Conservation (phyloP, 345 rosid species). For the Eucalyptus victrix region DNA sequence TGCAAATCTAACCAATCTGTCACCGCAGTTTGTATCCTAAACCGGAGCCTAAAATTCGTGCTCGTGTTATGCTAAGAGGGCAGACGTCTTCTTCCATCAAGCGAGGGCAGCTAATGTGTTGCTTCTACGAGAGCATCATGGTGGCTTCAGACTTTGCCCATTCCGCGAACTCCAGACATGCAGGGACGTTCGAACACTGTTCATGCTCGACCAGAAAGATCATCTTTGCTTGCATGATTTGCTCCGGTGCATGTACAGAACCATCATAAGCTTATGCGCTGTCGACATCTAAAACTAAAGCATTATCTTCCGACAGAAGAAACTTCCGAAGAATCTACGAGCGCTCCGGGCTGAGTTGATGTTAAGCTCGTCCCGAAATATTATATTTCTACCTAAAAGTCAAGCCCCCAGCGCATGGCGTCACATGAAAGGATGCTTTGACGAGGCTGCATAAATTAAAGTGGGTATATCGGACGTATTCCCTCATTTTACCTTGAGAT, state of each 20-base stretch:
- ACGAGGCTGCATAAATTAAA: not conserved
- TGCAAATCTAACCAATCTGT: not conserved
- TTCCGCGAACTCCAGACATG: not conserved
- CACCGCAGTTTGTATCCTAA: not conserved
- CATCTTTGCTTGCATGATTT: not conserved
- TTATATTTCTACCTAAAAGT: not conserved
- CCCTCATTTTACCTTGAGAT: not conserved
- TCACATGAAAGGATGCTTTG: not conserved
- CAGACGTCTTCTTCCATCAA: not conserved
- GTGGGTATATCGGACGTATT: not conserved
- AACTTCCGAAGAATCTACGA: not conserved
- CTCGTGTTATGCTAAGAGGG: too few relatives aligned
- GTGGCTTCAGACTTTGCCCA: not conserved
- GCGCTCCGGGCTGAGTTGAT: not conserved
- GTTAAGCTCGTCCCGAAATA: not conserved
- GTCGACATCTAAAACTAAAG: not conserved
- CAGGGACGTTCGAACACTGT: not conserved
- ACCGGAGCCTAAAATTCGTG: not conserved
- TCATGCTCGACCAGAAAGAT: not conserved
- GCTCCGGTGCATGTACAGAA: not conserved
- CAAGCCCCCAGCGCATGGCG: not conserved
- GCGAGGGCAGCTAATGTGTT: not conserved
- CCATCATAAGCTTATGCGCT: not conserved
- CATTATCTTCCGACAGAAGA: not conserved
- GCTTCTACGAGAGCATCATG: rapidly evolving